Conservation (phyloP, 768 basidiomycete species). For the Trichaptum fuscoviolaceum region DNA sequence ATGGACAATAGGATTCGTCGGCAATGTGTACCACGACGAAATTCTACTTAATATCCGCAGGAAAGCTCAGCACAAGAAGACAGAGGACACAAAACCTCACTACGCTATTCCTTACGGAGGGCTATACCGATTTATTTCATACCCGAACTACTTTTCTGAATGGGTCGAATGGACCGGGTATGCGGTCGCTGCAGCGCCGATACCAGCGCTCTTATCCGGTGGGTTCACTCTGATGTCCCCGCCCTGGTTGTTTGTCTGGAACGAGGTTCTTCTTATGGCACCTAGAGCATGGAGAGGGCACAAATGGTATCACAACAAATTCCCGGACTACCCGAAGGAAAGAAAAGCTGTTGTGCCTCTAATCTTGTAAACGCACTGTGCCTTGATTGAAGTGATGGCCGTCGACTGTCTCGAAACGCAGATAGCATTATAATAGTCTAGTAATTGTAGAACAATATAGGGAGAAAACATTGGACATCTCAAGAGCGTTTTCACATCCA, state of each 20-base stretch:
- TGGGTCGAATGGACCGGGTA: conserved; percentile 95
- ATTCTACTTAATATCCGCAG: conserved; percentile 78
- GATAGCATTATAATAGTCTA: conserved; percentile 1
- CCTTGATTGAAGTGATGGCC: too few relatives aligned
- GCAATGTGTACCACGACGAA: conserved; percentile 89
- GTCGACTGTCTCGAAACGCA: conserved; percentile 3
- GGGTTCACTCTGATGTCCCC: conserved; percentile 46
- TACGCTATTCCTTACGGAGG: conserved; percentile 80
- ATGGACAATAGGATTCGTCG: conserved; percentile 67
- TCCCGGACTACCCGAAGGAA: conserved; percentile 73
- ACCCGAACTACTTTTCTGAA: conserved; percentile 92
- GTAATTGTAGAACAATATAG: neutral
- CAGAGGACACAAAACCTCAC: conserved; percentile 36
- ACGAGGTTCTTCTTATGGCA: conserved; percentile 73
- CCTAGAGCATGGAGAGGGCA: conserved; percentile 81
- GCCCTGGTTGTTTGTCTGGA: conserved; percentile 73
- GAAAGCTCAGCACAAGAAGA: conserved; percentile 38
- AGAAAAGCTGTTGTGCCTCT: conserved; percentile 80
- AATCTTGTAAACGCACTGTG: conserved; percentile 38
- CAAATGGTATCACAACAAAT: conserved; percentile 75
- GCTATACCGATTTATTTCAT: conserved; percentile 75
- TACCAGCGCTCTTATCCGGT: conserved; percentile 31
- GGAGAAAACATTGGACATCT: neutral
- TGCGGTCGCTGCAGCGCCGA: conserved; percentile 65
- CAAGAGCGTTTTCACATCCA: neutral